Conservation (phyloP, 2,329 filamentous ascomycete species). For the Stemphylium vesicarium region DNA sequence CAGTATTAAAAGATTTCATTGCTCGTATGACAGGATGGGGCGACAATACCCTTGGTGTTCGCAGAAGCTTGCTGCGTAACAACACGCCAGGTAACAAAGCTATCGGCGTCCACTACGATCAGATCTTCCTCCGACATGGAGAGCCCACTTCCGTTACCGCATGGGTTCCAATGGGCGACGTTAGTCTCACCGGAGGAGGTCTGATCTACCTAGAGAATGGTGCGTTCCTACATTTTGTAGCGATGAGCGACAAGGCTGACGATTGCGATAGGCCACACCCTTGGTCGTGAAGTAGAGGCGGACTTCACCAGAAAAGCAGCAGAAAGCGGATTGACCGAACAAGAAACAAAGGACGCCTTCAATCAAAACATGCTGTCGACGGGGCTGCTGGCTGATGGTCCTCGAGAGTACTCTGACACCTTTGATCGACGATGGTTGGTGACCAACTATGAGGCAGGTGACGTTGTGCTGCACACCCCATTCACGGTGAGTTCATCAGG, state of each 20-base stretch:
- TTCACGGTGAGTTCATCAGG: constrained; percentile 26
- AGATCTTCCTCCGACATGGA: constrained; percentile 63
- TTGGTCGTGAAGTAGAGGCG: constrained; percentile 59
- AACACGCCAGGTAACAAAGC: constrained; percentile 64
- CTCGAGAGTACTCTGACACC: constrained; percentile 53
- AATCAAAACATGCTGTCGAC: constrained; percentile 66
- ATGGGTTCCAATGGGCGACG: constrained; percentile 64
- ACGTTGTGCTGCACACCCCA: constrained; percentile 53
- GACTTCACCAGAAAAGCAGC: constrained; percentile 58
- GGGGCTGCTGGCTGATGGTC: constrained; percentile 60
- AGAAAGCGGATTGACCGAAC: constrained; percentile 57
- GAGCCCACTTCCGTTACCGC: constrained; percentile 63
- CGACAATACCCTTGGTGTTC: constrained; percentile 54
- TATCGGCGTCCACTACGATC: constrained; percentile 67
- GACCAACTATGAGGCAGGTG: constrained; percentile 61
- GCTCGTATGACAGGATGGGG: constrained; percentile 61
- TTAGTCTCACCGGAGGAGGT: constrained; percentile 62
- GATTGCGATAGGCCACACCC: constrained; percentile 44
- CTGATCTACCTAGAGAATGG: constrained; percentile 65
- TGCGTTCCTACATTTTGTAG: constrained; percentile 6
- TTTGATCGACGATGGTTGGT: constrained; percentile 58
- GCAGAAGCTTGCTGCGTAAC: constrained; percentile 61
- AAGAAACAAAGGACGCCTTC: constrained; percentile 54
- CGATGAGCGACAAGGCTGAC: neutral
- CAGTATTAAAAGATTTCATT: constrained; percentile 58